Conservation (phyloP, 805 yeast genomes). For the Cyberlindnera suaveolens region DNA sequence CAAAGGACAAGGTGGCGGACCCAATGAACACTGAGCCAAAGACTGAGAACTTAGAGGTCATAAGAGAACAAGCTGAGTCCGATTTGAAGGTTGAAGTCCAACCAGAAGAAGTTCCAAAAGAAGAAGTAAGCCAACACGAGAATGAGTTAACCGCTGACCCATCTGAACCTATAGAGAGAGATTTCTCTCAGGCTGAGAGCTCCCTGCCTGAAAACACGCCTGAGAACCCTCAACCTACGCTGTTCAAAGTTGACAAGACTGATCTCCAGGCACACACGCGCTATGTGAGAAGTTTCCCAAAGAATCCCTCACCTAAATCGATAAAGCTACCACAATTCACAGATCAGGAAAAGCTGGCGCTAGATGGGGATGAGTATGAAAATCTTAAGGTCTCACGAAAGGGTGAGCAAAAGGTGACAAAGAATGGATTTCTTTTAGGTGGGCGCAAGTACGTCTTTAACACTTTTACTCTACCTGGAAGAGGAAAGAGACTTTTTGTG, state of each 20-base stretch:
- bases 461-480: slow-evolving; percentile 34
- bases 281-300: slow-evolving; percentile 9
- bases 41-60: background rate
- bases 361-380: slow-evolving; percentile 28
- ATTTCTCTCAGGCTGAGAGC: slow-evolving; percentile 10
- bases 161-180: too few species aligned
- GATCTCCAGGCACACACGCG: slow-evolving; percentile 10
- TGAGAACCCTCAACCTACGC: slow-evolving; percentile 21
- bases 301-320: slow-evolving; percentile 7
- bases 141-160: background rate
- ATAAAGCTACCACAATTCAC: slow-evolving; percentile 12
- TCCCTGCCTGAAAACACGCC: slow-evolving; percentile 18
- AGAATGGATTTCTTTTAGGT: slow-evolving; percentile 32
- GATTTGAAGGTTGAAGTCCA: background rate
- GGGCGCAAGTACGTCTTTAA: slow-evolving; percentile 34
- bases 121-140: background rate
- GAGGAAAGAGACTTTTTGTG: slow-evolving; percentile 32
- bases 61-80: background rate
- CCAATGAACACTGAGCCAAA: background rate
- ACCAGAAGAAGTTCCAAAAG: background rate
- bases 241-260: slow-evolving; percentile 9
- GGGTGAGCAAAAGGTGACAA: slow-evolving; percentile 40
- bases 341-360: slow-evolving; percentile 9
- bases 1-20: background rate
- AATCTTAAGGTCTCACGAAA: slow-evolving; percentile 28